phyloP scores from a whole-genome alignment of 2,329 filamentous ascomycete species.

The Alternaria alternata region DNA sequence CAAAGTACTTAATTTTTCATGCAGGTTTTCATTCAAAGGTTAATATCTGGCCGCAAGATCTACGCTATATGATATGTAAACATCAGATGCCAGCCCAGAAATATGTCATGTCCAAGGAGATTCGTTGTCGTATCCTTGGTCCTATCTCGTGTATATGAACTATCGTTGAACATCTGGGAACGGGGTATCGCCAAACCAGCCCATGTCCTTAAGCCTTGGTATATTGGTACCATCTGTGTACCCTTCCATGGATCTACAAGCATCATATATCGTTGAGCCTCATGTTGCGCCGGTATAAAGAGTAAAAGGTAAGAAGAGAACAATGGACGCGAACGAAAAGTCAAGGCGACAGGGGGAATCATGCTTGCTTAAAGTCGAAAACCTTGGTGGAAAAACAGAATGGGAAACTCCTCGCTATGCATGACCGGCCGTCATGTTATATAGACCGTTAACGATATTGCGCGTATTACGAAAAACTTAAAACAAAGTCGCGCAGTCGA shows the following conservation, averaged over 20 bases:
- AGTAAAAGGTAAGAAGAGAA: neutral
- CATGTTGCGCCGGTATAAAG: conserved; percentile 4
- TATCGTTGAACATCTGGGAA: neutral
- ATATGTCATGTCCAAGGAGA: conserved; percentile 6
- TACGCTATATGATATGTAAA: conserved; percentile 5
- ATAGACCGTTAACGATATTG: conserved; percentile 13
- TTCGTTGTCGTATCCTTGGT: conserved; percentile 7
- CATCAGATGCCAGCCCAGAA: conserved; percentile 1
- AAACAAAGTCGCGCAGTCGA: conserved; percentile 1
- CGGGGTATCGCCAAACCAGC: neutral
- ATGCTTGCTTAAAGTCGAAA: conserved; percentile 16
- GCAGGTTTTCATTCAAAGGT: neutral
- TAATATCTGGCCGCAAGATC: neutral
- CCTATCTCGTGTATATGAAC: neutral
- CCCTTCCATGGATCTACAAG: conserved; percentile 9
- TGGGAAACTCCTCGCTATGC: conserved; percentile 22
- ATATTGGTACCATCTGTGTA: conserved; percentile 5
- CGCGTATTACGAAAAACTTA: conserved; percentile 14
- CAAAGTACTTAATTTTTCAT: neutral
- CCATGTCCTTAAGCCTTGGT: neutral
- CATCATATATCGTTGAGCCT: conserved; percentile 12
- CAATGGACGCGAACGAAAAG: neutral
- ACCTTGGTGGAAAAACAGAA: conserved; percentile 6
- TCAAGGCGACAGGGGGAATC: conserved; percentile 18
- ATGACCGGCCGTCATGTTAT: conserved; percentile 13